These are phyloP conservation scores for Ascochyta viciae-villosae DNA, from an alignment of 2,329 filamentous ascomycete species.

Conservation along the genomic window DNA sequence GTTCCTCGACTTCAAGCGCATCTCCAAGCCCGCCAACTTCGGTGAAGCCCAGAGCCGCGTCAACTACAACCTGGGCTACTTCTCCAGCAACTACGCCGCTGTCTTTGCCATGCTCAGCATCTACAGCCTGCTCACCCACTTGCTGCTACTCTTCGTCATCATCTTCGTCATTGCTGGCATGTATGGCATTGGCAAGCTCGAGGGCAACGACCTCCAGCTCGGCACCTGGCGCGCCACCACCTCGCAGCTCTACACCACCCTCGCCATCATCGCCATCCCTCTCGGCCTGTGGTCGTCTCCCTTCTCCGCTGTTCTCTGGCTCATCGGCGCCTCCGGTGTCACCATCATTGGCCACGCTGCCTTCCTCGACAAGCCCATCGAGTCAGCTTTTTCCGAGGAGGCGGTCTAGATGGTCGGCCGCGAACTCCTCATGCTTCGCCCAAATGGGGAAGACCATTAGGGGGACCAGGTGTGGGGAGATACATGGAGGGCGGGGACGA, in stretches of 20 bases:
- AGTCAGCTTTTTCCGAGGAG: conserved; percentile 99
- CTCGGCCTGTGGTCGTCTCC: conserved; percentile 85
- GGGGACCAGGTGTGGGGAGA: conserved; percentile 65
- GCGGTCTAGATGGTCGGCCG: conserved; percentile 99
- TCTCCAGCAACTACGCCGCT: conserved; percentile 97
- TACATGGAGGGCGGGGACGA: conserved; percentile 57
- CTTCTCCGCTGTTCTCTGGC: conserved; percentile 86
- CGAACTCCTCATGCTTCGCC: conserved; percentile 92
- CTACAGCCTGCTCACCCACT: conserved; percentile 91
- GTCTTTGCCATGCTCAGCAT: conserved; percentile 95
- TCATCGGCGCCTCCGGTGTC: conserved; percentile 93
- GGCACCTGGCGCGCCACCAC: conserved; percentile 83
- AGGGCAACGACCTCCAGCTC: conserved; percentile 86
- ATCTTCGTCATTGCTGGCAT: conserved; percentile 84
- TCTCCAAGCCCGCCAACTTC: conserved; percentile 94
- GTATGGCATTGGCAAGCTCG: conserved; percentile 89
- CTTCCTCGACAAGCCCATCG: conserved; percentile 97
- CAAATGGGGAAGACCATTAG: conserved; percentile 99
- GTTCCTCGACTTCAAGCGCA: conserved; percentile 93
- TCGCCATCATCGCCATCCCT: conserved; percentile 83
- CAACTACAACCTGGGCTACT: conserved; percentile 97
- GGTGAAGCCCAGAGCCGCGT: conserved; percentile 86
- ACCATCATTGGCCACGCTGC: conserved; percentile 93
- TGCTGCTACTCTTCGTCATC: conserved; percentile 88
- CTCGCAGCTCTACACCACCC: conserved; percentile 90